phyloP scores from a whole-genome alignment of 306 rosid genomes.

The Dryas alaskensis region DNA sequence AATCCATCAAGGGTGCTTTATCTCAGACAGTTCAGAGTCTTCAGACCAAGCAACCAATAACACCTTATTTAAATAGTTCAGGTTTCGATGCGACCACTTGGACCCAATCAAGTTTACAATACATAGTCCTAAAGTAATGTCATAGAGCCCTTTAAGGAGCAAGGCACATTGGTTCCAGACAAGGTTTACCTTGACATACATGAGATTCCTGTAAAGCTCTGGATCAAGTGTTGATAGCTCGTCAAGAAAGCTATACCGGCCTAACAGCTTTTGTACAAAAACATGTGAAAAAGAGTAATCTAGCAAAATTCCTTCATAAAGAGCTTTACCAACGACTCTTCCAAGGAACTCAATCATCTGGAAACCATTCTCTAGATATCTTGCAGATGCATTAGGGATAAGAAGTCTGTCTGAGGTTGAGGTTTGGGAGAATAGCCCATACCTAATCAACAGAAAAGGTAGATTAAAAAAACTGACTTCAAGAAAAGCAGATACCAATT shows the following conservation, averaged over 20 bases:
- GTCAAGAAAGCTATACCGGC: conserved; percentile 93
- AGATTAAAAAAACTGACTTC: conserved; percentile 23
- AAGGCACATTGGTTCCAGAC: neutral
- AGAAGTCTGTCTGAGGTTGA: conserved; percentile 83
- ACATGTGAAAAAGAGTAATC: conserved; percentile 96
- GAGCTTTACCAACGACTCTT: conserved; percentile 96
- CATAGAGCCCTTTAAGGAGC: neutral
- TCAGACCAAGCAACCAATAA: conserved; percentile 7
- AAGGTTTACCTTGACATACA: conserved; percentile 87
- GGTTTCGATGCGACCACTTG: neutral
- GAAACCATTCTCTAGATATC: conserved; percentile 81
- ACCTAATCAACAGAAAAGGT: conserved; percentile 45
- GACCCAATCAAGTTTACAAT: neutral
- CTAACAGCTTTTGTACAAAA: conserved; percentile 87
- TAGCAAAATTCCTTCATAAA: conserved; percentile 93
- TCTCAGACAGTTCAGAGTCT: neutral
- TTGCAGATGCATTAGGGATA: conserved; percentile 80
- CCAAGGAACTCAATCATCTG: conserved; percentile 99
- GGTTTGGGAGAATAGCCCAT: conserved; percentile 88
- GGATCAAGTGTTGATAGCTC: conserved; percentile 96
- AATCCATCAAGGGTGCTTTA: neutral
- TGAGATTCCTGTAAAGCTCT: conserved; percentile 84
- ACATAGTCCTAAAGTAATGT: neutral
- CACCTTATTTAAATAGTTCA: neutral
- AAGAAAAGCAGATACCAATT: conserved; percentile 24